A percentile compares a stretch with the other conserved stretches of the same genome.
Conservation (phyloP, 108 stramenopile species). For the Schizochytrium sp. region DNA sequence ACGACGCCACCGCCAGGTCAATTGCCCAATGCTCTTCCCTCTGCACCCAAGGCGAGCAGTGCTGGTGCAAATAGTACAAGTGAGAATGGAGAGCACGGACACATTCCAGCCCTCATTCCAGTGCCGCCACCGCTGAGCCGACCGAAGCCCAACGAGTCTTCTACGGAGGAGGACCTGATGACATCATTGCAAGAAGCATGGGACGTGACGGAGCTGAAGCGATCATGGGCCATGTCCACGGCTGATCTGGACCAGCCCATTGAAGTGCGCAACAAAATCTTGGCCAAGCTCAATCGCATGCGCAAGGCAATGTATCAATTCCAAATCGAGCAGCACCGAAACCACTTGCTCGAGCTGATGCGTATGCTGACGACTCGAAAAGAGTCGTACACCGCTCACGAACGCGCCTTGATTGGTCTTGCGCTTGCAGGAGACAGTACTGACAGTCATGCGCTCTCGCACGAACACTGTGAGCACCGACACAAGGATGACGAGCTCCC, state of each 20-base stretch:
- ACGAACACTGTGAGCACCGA: neutral
- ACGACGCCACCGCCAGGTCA: too few species aligned
- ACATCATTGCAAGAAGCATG: neutral
- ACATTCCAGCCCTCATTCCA: neutral
- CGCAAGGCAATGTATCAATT: neutral
- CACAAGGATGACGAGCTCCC: neutral
- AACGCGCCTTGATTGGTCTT: neutral
- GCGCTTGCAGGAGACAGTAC: neutral
- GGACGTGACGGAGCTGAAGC: neutral
- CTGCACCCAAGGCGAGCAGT: too few species aligned
- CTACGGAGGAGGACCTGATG: neutral
- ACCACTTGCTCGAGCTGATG: neutral
- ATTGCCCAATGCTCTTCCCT: too few species aligned
- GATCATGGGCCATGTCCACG: neutral
- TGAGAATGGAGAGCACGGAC: neutral
- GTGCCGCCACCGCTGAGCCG: neutral
- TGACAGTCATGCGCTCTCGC: neutral
- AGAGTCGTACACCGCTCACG: neutral
- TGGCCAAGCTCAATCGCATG: slow-evolving; percentile 17
- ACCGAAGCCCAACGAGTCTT: neutral
- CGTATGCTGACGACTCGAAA: neutral
- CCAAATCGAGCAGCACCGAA: neutral
- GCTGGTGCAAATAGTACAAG: too few species aligned
- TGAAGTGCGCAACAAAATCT: neutral
- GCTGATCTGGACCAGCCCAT: neutral